Evolutionary conservation across 306 rosid species (phyloP), one percentile per base, ranked within the genome.

Genomic region (Trichosanthes cucumerina): DNA sequence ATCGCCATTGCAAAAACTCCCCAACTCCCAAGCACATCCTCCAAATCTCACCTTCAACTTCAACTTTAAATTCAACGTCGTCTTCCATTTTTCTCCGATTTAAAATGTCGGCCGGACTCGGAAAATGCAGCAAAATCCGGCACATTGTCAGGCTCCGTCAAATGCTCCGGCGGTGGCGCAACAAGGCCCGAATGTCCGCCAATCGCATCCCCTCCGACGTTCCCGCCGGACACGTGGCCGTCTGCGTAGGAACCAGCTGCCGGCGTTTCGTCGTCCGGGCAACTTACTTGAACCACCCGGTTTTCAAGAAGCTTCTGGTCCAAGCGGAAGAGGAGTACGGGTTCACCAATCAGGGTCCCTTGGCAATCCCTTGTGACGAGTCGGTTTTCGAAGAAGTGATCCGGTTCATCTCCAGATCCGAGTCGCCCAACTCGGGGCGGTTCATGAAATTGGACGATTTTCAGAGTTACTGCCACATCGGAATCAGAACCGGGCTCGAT

Each of bases 141-240:
- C 96, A 93, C 96, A 95, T 95, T 82, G 99, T 95, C 4, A 78
- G 92, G 71, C 91, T 95, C 43, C 90, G 93, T 9, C 99, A 92
- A 81, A 85, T 95, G 96, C 89, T 95, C 9, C 83, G 91, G 16
- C 86, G 90, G 80, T 95, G 99, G 99, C 90, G 99, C 80, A 87
- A 83, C 89, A 92, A 92, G 85, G 97, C 97, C 1, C 85, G 92
- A 46, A 83, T 81, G 72, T 91, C 97, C 0, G 89, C 90, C 24
- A 87, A 47, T 31, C 83, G 90, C 2, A 79, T 86, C 8, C 99
- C 99, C 21, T 83, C 96, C 2, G 99, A 95, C 76, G 98, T 95
- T 1, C 99, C 99, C 0, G 84, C 93, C 0, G 99, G 99, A 74
- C 93, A 92, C 91, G 90, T 95, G 76, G 99, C 99, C 0, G 91